phyloP scores from a whole-genome alignment of 179 eudicot species.

The Patellifolia procumbens region DNA sequence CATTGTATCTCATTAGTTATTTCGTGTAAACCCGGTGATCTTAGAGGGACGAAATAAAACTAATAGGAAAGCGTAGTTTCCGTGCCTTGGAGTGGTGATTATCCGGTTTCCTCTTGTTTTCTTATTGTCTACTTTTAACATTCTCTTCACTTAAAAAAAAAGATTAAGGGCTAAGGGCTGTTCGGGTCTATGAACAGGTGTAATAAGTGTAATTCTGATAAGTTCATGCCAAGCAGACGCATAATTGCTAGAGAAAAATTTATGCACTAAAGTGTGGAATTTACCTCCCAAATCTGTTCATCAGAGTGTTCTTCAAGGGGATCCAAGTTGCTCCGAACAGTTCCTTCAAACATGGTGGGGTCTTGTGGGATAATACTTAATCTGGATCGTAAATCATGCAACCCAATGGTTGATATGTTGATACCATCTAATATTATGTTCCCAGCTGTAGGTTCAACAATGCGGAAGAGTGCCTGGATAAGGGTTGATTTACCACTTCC shows the following conservation, averaged over 20 bases:
- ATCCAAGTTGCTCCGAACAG: constrained; percentile 63
- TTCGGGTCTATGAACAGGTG: too few relatives aligned
- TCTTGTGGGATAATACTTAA: constrained; percentile 73
- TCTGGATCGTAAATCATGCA: constrained; percentile 66
- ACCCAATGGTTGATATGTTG: constrained; percentile 50
- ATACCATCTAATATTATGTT: constrained; percentile 51
- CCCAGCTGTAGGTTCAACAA: constrained; percentile 56
- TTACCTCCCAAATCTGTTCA: constrained; percentile 70
- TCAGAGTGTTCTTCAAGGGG: constrained; percentile 66
- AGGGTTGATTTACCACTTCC: constrained; percentile 74
- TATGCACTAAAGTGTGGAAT: background rate
- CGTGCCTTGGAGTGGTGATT: too few relatives aligned
- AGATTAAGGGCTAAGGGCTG: too few relatives aligned
- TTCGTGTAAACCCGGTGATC: too few relatives aligned
- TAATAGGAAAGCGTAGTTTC: too few relatives aligned
- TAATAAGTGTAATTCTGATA: too few relatives aligned
- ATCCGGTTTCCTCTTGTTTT: too few relatives aligned
- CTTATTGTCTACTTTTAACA: too few relatives aligned
- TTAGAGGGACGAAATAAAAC: too few relatives aligned
- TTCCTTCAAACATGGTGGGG: constrained; percentile 79
- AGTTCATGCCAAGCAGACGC: too few relatives aligned
- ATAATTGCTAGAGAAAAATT: background rate
- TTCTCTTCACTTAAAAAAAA: too few relatives aligned
- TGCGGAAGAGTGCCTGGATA: constrained; percentile 59
- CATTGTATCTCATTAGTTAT: too few relatives aligned